A percentile compares a stretch with the other conserved stretches of the same genome.
Conservation (phyloP, 495 filamentous ascomycete genomes). For the Penicillium soppii region DNA sequence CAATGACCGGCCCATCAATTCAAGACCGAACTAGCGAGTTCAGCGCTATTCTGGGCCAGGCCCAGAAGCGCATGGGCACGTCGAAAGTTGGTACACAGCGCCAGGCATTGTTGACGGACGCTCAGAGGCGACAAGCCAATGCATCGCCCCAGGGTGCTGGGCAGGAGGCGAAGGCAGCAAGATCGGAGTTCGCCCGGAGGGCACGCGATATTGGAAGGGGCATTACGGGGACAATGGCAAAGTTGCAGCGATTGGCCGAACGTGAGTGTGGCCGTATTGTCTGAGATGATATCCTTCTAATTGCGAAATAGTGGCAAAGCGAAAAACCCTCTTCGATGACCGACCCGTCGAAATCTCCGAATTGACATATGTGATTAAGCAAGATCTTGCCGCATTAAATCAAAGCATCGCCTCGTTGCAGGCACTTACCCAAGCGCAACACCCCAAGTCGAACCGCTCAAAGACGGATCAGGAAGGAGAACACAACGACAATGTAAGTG, state of each 20-base stretch:
- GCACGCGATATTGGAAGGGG: conserved; percentile 89
- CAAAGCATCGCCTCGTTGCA: conserved; percentile 81
- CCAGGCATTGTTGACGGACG: conserved; percentile 74
- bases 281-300: conserved; percentile 7
- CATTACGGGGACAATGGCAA: conserved; percentile 89
- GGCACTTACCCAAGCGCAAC: conserved; percentile 66
- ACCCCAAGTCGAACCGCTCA: conserved; percentile 57
- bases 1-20: conserved; percentile 69
- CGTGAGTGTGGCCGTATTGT: conserved; percentile 44
- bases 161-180: conserved; percentile 39
- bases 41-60: conserved; percentile 79
- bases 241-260: conserved; percentile 88
- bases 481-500: conserved; percentile 85
- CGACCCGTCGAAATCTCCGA: conserved; percentile 95
- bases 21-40: conserved; percentile 97
- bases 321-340: conserved; percentile 97
- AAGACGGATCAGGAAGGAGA: conserved; percentile 82
- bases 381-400: conserved; percentile 89
- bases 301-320: conserved; percentile 69
- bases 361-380: conserved; percentile 94
- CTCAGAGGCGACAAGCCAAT: conserved; percentile 70
- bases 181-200: conserved; percentile 84
- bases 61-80: conserved; percentile 68
- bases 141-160: conserved; percentile 50
- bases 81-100: conserved; percentile 74